phyloP scores from a whole-genome alignment of 2,329 filamentous ascomycete genomes.

The Ceratocystiopsis minuta region DNA sequence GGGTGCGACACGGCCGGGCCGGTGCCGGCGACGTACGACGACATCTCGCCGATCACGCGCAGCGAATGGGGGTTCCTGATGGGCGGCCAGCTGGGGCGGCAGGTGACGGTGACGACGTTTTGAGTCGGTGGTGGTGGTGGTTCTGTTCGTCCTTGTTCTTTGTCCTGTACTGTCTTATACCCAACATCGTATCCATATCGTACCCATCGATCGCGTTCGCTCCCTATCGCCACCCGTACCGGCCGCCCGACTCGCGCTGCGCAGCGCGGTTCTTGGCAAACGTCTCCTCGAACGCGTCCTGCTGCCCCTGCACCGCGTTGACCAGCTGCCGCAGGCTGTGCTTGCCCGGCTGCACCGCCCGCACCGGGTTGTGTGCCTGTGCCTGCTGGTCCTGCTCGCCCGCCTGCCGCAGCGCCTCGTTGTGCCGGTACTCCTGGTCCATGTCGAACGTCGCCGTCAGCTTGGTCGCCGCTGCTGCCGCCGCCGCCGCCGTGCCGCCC shows the following conservation, averaged over 20 bases:
- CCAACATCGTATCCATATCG: neutral
- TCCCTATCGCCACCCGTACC: constrained; percentile 66
- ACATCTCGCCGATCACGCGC: constrained; percentile 43
- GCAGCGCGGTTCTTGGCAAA: constrained; percentile 69
- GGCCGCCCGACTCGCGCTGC: constrained; percentile 61
- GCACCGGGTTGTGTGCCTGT: constrained; percentile 64
- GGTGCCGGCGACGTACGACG: constrained; percentile 37
- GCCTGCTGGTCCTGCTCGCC: constrained; percentile 53
- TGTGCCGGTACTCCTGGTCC: constrained; percentile 69
- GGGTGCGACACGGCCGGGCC: constrained; percentile 14
- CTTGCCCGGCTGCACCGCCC: constrained; percentile 69
- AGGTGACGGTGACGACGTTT: constrained; percentile 35
- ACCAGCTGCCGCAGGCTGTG: constrained; percentile 80
- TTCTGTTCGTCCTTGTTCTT: neutral
- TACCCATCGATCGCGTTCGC: too few species aligned
- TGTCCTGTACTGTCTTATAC: neutral
- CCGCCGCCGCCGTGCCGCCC: constrained; percentile 15
- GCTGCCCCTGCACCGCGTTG: constrained; percentile 62
- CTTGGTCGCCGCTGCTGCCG: constrained; percentile 26
- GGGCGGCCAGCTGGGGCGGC: constrained; percentile 25
- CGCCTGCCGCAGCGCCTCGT: constrained; percentile 54
- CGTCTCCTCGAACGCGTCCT: constrained; percentile 73
- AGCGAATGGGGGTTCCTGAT: constrained; percentile 47
- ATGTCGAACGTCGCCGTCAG: constrained; percentile 77
- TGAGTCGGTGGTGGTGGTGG: constrained; percentile 12